These are phyloP conservation scores for Rubus parviflorus DNA, from an alignment of 306 rosid species.

Conservation along the genomic window DNA sequence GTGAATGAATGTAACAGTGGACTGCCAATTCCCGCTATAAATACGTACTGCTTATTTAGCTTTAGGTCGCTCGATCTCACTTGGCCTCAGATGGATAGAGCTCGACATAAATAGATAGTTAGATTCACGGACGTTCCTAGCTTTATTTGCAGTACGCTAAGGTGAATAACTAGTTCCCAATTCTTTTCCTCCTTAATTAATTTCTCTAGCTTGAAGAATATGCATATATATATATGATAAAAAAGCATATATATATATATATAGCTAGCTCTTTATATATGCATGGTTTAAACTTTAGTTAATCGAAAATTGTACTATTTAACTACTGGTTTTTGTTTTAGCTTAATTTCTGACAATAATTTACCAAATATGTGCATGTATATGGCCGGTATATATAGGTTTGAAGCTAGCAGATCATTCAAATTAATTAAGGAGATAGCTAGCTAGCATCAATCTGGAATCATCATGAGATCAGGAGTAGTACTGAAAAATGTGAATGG, in stretches of 20 bases:
- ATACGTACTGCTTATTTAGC: background rate
- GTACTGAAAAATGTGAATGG: slow-evolving; percentile 5
- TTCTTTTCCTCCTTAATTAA: background rate
- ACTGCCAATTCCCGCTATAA: background rate
- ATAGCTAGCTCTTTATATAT: slow-evolving; percentile 4
- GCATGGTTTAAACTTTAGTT: background rate
- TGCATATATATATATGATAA: no score
- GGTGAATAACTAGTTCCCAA: background rate
- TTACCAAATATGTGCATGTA: no score
- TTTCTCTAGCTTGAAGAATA: no score
- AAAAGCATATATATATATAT: slow-evolving; percentile 9
- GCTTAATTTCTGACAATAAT: background rate
- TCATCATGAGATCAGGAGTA: background rate
- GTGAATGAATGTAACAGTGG: background rate
- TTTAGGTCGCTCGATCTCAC: background rate
- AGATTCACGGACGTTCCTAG: background rate
- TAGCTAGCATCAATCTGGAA: background rate
- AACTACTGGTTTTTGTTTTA: background rate
- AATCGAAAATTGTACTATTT: no score
- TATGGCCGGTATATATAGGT: background rate
- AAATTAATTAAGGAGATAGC: background rate
- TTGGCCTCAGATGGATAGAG: background rate
- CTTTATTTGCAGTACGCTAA: background rate
- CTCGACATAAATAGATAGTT: background rate
- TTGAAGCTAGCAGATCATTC: background rate